Conservation (phyloP, 805 yeast genomes). For the Metschnikowia borealis region DNA sequence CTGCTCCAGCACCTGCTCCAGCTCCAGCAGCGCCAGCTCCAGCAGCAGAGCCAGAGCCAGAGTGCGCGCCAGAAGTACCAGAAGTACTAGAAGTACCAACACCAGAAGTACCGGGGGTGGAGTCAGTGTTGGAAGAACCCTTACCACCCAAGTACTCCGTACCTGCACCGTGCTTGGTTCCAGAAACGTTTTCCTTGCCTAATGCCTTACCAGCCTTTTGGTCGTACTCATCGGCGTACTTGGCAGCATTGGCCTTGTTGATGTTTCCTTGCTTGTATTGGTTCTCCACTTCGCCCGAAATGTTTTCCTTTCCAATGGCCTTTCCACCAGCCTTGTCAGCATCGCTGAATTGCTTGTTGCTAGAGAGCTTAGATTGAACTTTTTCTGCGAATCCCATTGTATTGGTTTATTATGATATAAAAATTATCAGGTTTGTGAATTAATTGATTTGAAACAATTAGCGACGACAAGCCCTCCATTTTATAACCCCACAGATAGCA, state of each 20-base stretch:
- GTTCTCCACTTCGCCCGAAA: slow-evolving; percentile 25
- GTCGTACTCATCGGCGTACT: slow-evolving; percentile 28
- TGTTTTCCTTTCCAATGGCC: slow-evolving; percentile 26
- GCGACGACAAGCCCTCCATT: not conserved
- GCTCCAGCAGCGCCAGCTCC: slow-evolving; percentile 1
- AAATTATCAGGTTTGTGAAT: not conserved
- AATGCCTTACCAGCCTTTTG: slow-evolving; percentile 19
- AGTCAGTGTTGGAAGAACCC: not conserved
- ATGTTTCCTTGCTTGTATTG: slow-evolving; percentile 29
- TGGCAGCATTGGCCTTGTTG: slow-evolving; percentile 25
- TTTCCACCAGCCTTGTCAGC: slow-evolving; percentile 29
- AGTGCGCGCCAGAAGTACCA: not conserved
- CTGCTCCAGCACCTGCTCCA: not conserved
- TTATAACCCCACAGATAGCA: slow-evolving; percentile 1
- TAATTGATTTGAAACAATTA: not conserved
- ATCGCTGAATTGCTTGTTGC: slow-evolving; percentile 26
- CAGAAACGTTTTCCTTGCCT: slow-evolving; percentile 17
- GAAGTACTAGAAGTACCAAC: slow-evolving; percentile 7
- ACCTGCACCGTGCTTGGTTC: slow-evolving; percentile 27
- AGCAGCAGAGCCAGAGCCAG: slow-evolving; percentile 9
- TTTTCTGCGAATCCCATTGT: slow-evolving; percentile 39
- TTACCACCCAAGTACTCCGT: slow-evolving; percentile 20
- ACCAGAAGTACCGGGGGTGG: not conserved
- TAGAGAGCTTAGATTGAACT: slow-evolving; percentile 25
- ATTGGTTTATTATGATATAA: not conserved